phyloP scores from a whole-genome alignment of 164 flowering plant species.

The Vitis amurensis region DNA sequence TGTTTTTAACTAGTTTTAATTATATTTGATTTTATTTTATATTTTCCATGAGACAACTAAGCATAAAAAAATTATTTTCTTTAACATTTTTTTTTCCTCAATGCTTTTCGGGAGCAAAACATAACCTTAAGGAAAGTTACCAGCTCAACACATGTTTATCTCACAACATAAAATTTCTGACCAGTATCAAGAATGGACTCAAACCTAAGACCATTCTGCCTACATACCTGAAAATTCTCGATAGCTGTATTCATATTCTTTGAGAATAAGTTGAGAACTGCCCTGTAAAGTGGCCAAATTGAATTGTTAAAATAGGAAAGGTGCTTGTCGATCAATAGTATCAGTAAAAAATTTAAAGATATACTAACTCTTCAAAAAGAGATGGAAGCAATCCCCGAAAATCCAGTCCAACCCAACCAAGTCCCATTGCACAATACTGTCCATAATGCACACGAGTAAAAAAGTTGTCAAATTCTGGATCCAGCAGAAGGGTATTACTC shows the following conservation, averaged over 20 bases:
- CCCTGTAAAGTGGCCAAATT: conserved; percentile 50
- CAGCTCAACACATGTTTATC: neutral
- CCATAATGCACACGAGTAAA: conserved; percentile 12
- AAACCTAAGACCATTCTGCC: conserved; percentile 3
- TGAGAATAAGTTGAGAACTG: conserved; percentile 85
- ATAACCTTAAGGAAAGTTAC: too few species aligned
- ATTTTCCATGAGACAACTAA: too few species aligned
- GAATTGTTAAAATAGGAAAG: neutral
- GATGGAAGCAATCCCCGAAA: conserved; percentile 95
- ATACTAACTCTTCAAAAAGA: conserved; percentile 88
- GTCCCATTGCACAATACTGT: conserved; percentile 97
- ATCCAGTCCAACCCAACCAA: conserved; percentile 97
- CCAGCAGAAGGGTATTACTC: neutral
- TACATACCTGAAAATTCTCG: conserved; percentile 90
- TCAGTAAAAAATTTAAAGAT: neutral
- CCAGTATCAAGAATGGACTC: neutral
- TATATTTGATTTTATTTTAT: too few species aligned
- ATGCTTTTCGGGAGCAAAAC: too few species aligned
- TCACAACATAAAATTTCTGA: neutral
- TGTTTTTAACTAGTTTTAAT: too few species aligned
- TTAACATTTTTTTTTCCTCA: too few species aligned
- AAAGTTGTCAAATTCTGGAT: conserved; percentile 6
- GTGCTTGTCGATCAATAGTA: neutral
- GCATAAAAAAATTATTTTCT: too few species aligned
- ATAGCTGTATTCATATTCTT: conserved; percentile 88